A percentile compares a stretch with the other conserved stretches of the same genome.
Evolutionary conservation across 192 early-diverging fungal genomes (phyloP).

Genomic region (Linnemannia elongata): DNA sequence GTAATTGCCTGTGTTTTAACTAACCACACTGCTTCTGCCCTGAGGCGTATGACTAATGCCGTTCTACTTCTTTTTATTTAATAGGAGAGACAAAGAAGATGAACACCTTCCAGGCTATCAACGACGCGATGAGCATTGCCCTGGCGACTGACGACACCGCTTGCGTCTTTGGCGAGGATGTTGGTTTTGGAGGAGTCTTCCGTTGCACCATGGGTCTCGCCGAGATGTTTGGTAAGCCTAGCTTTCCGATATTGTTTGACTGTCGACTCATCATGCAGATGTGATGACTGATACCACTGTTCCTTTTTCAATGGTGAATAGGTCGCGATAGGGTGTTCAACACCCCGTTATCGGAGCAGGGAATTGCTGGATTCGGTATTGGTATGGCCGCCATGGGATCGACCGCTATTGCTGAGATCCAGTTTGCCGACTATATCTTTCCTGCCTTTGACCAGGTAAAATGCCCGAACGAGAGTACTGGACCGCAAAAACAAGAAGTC

Average conservation of each 20-base stretch:
- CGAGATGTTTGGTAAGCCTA: slow-evolving; percentile 83
- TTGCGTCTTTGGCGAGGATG: slow-evolving; percentile 97
- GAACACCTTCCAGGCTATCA: slow-evolving; percentile 95
- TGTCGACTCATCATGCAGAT: neutral
- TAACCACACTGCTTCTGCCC: neutral
- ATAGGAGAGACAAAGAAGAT: slow-evolving; percentile 85
- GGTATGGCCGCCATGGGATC: slow-evolving; percentile 95
- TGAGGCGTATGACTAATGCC: neutral
- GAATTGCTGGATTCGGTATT: slow-evolving; percentile 94
- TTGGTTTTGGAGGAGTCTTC: slow-evolving; percentile 98
- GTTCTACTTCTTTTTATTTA: neutral
- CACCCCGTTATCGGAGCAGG: slow-evolving; percentile 96
- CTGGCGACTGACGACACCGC: slow-evolving; percentile 90
- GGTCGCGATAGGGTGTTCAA: slow-evolving; percentile 93
- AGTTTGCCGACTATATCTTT: slow-evolving; percentile 99
- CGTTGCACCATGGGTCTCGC: slow-evolving; percentile 92
- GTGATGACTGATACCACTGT: neutral
- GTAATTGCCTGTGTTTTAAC: slow-evolving; percentile 20
- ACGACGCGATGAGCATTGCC: slow-evolving; percentile 92
- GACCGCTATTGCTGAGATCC: slow-evolving; percentile 98
- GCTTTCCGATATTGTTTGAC: neutral
- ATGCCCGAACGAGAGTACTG: neutral
- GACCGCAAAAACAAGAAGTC: neutral
- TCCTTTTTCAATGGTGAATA: slow-evolving; percentile 3
- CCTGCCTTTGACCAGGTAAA: slow-evolving; percentile 96